Evolutionary conservation across 2,329 filamentous ascomycete genomes (phyloP).

Genomic region (Talaromyces piceae): DNA sequence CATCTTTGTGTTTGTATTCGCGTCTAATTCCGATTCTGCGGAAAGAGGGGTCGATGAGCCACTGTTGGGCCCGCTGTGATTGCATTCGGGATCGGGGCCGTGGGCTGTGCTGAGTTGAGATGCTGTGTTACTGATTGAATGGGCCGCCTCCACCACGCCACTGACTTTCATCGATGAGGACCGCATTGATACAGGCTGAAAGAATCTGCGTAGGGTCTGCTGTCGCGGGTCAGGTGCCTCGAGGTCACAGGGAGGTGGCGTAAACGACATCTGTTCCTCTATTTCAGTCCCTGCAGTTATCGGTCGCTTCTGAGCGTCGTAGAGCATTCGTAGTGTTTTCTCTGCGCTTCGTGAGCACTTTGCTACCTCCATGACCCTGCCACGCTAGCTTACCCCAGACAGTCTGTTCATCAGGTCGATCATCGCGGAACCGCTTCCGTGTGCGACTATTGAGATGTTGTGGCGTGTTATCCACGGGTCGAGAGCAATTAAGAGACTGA

Average conservation of each 20-base stretch:
- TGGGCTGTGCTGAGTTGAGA: conserved; percentile 2
- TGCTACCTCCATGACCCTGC: not conserved
- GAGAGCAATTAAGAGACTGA: conserved; percentile 18
- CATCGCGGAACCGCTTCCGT: conserved; percentile 51
- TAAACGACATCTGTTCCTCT: conserved; percentile 21
- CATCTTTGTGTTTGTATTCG: conserved; percentile 19
- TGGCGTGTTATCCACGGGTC: conserved; percentile 23
- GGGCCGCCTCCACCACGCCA: conserved; percentile 15
- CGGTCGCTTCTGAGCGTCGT: conserved; percentile 31
- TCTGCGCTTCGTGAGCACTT: conserved; percentile 23
- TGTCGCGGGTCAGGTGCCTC: conserved; percentile 32
- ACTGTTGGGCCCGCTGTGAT: conserved; percentile 14
- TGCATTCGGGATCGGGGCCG: conserved; percentile 11
- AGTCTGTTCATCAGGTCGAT: conserved; percentile 48
- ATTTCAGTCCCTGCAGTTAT: conserved; percentile 15
- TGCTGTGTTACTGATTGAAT: conserved; percentile 10
- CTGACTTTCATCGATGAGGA: conserved; percentile 12
- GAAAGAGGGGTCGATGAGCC: conserved; percentile 19
- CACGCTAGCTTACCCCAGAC: conserved; percentile 43
- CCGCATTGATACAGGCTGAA: conserved; percentile 22
- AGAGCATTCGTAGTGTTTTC: conserved; percentile 37
- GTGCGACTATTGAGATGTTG: conserved; percentile 50
- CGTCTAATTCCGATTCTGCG: conserved; percentile 17
- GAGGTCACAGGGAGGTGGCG: conserved; percentile 16
- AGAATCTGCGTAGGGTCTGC: conserved; percentile 34